Evolutionary conservation across 164 flowering plant genomes (phyloP), one percentile per base, ranked within the genome.

Genomic region (Protea cynaroides): DNA sequence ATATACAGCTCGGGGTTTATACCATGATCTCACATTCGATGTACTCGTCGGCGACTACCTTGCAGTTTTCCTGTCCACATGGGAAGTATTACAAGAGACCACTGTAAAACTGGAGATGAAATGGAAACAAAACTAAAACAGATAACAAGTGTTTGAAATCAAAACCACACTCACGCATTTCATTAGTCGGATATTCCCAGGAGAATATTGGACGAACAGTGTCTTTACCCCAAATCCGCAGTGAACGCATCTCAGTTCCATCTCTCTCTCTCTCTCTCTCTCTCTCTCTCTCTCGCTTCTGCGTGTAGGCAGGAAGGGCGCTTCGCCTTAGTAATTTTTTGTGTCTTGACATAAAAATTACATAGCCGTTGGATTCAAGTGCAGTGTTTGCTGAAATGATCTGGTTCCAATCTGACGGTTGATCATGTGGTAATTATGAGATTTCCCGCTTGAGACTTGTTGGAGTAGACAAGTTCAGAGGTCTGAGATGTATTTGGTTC

Each of bases 11-110:
- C 3, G 15, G n/a, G n/a, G 21, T 29, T 34, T 25, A 29, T 38
- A 88, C 94, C 88, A 85, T 88, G 68, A 76, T 56, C 70, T 93
- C 98, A 59, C 93, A 90, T 71, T 94, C 98, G 21, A 90, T 85
- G 80, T 90, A 94, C 74, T 86, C 96, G 40, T 94, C 98, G 2
- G 93, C 96, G 52, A 86, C 85, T 21, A 81, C 82, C 65, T 77
- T 84, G 81, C 97, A 94, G 47, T 77, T 84, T 22, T 76, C 86
- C 97, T 89, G 64, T 6, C 47, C 49, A 62, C 57, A 49, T 23
- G 25, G 29, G 2, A 34, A 23, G 14, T 40, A 29, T 29, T 10
- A 10, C 23, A 57, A 18, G 40, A 23, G n/a, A 24, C 4, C 11
- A 49, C 19, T 40, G 49, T 12, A 19, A 4, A n/a, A 34, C 14